Base-by-base conservation (phyloP, 176 grass and related monocot species). In the Lolium multiflorum region DNA sequence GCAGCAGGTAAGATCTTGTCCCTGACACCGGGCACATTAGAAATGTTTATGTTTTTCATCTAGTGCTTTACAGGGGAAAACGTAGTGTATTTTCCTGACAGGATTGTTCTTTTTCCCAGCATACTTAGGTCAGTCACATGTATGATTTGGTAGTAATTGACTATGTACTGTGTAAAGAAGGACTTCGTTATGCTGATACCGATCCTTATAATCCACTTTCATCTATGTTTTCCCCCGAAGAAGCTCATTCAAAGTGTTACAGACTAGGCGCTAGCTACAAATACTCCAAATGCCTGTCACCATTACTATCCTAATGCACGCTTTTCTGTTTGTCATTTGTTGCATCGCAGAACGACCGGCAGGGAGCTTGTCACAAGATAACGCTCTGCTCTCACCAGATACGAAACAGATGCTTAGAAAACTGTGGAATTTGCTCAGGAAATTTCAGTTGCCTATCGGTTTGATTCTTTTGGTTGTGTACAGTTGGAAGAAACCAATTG, bases 401-500 rank as follows among this genome's bases (percentile, higher is more conserved):
- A 22, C 81, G 43, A 92, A 90, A 69, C 87, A 89, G 20, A 82
- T 90, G 9, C 73, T 92, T 43, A 48, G 71, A 14, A 76, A 89
- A 14, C 77, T 92, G 4, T 96, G 90, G 90, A 48, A 80, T 31
- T 75, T 91, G 28, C 31, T 90, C 80, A 96, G 87, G 41, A 96
- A 92, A 80, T 92, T 89, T 89, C 92, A 94, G 79, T 74, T 96
- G 41, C 90, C 93, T 69, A 31, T 87, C 58, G 90, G 94, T 79
- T 87, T 98, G 86, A 21, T 96, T 85, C 39, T 83, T 14, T 91
- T 94, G 87, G 81, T 96, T 31, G 37, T 87, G 3, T 46, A 89
- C 48, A 93, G 93, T 49, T 96, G 90, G 88, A 87, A 83, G 69
- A 91, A 88, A 81, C 96, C 96, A 0, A 25, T 98, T 28, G 88